Conservation (phyloP, 1,139 yeast species). For the Saccharomyces hybrid region DNA sequence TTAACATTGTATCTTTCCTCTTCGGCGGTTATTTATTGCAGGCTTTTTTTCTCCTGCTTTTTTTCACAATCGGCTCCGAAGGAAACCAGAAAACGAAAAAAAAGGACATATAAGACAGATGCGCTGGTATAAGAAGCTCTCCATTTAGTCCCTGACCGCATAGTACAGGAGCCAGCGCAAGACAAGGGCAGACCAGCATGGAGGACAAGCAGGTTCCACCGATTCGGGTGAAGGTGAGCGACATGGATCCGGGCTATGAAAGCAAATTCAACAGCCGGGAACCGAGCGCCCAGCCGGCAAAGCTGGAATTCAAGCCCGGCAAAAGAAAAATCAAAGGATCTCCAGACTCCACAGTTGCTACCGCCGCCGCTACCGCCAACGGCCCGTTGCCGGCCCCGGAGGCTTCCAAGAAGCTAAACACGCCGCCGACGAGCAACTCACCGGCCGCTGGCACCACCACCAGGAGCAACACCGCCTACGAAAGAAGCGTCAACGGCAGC, state of each 20-base stretch:
- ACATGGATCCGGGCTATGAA: background rate
- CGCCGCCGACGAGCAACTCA: background rate
- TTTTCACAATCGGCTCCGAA: background rate
- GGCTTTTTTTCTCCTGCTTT: no score
- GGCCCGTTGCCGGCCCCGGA: background rate
- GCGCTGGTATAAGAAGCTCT: background rate
- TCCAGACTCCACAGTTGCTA: background rate
- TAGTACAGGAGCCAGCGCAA: no score
- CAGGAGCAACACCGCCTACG: background rate
- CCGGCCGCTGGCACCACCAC: background rate
- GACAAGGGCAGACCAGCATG: background rate
- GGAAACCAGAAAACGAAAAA: conserved; percentile 13
- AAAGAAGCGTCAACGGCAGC: background rate
- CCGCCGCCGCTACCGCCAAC: background rate
- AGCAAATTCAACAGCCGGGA: background rate
- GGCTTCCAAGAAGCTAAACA: background rate
- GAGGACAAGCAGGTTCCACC: background rate
- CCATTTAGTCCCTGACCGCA: no score
- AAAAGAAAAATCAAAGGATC: background rate
- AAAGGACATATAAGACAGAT: conserved; percentile 37
- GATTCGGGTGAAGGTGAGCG: background rate
- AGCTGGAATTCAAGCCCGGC: background rate
- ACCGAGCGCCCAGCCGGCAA: background rate
- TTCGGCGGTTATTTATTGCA: background rate
- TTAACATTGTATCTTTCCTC: background rate